Conservation (phyloP, 352 stramenopile genomes). For the Lagenidium sp. region DNA sequence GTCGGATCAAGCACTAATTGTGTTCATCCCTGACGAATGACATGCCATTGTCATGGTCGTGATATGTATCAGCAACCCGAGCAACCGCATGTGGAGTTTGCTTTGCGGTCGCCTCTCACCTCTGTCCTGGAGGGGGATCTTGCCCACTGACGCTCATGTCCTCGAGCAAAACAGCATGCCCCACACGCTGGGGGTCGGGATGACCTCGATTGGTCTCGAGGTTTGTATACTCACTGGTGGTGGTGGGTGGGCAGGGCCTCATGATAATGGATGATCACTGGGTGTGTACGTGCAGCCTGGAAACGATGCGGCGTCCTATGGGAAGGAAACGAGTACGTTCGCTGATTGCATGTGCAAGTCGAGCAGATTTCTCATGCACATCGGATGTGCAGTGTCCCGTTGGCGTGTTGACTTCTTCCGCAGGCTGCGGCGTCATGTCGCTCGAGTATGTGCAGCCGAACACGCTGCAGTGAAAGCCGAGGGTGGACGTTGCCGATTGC, state of each 20-base stretch:
- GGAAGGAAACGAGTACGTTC: conserved; percentile 50
- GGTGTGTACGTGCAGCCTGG: conserved; percentile 31
- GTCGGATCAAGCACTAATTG: not conserved
- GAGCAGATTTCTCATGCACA: not conserved
- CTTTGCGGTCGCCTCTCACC: conserved; percentile 54
- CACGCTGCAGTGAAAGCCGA: conserved; percentile 12
- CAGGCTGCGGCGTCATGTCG: conserved; percentile 40
- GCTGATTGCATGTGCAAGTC: conserved; percentile 1
- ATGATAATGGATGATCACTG: not conserved
- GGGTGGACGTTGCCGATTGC: conserved; percentile 16
- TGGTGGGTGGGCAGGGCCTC: not conserved
- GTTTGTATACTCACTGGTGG: conserved; percentile 13
- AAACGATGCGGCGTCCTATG: conserved; percentile 78
- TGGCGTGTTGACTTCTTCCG: conserved; percentile 16
- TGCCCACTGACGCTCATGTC: conserved; percentile 47
- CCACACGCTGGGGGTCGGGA: conserved; percentile 46
- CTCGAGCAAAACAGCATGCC: conserved; percentile 69
- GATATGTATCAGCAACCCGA: conserved; percentile 54
- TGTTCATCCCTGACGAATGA: not conserved
- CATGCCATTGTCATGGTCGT: not conserved
- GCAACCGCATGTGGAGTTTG: conserved; percentile 85
- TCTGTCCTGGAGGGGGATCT: conserved; percentile 46
- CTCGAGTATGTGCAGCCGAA: conserved; percentile 37
- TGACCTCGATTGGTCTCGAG: conserved; percentile 81
- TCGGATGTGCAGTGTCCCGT: conserved; percentile 2